Evolutionary conservation across 768 basidiomycete genomes (phyloP).

Genomic region (Leccinum ochraceum): DNA sequence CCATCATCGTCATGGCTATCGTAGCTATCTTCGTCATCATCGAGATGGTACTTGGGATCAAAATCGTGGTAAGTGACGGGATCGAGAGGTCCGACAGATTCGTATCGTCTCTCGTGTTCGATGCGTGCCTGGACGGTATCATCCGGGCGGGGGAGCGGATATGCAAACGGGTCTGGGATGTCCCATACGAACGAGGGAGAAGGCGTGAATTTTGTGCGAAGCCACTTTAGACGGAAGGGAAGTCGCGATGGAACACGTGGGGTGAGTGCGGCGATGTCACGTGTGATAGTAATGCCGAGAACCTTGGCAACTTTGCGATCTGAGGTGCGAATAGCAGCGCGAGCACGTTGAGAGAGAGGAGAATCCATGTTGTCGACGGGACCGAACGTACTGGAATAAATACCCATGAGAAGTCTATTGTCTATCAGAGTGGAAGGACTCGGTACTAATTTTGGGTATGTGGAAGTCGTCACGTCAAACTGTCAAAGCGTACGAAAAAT

Average conservation of each 20-base stretch:
- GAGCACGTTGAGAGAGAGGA: neutral
- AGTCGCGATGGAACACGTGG: neutral
- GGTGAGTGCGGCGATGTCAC: neutral
- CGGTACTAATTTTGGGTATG: too few species aligned
- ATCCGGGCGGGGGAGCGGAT: neutral
- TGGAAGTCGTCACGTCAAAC: too few species aligned
- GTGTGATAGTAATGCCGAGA: neutral
- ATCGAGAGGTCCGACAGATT: neutral
- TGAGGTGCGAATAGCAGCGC: neutral
- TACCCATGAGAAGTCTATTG: neutral
- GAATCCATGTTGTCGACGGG: neutral
- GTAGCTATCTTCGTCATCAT: neutral
- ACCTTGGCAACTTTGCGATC: neutral
- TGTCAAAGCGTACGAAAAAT: neutral
- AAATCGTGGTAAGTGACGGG: neutral
- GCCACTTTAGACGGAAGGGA: neutral
- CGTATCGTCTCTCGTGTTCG: neutral
- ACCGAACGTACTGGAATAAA: neutral
- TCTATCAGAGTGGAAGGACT: neutral
- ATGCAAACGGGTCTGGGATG: conserved; percentile 16
- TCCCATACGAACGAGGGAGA: conserved; percentile 19
- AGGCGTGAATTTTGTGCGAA: neutral
- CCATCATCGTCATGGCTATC: too few species aligned
- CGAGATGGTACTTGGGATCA: neutral
- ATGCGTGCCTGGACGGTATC: neutral